Conservation (phyloP, 345 rosid genomes). For the Eutrema heterophyllum region DNA sequence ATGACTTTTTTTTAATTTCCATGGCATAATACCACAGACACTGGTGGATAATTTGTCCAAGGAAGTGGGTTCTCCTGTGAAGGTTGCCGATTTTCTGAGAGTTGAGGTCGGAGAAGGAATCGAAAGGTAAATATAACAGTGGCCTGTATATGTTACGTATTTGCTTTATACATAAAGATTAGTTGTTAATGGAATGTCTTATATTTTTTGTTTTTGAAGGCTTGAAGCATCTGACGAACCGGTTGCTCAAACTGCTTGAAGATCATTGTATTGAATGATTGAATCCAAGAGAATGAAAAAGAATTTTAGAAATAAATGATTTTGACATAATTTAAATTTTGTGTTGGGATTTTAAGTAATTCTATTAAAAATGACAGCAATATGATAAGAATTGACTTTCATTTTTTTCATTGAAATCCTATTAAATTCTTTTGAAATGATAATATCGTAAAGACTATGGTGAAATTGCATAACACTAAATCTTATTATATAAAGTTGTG, state of each 20-base stretch:
- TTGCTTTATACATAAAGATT: background rate
- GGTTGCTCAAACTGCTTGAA: constrained; percentile 30
- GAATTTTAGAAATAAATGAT: too few species aligned
- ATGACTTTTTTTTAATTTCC: background rate
- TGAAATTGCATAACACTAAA: too few species aligned
- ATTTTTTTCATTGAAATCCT: too few species aligned
- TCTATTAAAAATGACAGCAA: too few species aligned
- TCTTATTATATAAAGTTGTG: too few species aligned
- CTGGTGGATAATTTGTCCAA: constrained; percentile 59
- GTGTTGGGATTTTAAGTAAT: too few species aligned
- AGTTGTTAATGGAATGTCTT: background rate
- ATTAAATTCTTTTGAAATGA: too few species aligned
- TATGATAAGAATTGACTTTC: too few species aligned
- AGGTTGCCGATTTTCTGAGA: constrained; percentile 72
- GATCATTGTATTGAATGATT: too few species aligned
- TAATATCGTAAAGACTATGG: too few species aligned
- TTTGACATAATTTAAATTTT: too few species aligned
- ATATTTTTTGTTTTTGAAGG: constrained; percentile 18
- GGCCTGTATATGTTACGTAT: background rate
- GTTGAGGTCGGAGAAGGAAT: constrained; percentile 98
- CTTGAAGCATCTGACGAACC: constrained; percentile 27
- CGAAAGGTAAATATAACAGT: constrained; percentile 48
- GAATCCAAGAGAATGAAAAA: too few species aligned
- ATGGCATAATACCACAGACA: constrained; percentile 40
- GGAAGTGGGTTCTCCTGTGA: constrained; percentile 79